Base-by-base conservation (phyloP, 768 basidiomycete species). In the Kwoniella mangroviensis region DNA sequence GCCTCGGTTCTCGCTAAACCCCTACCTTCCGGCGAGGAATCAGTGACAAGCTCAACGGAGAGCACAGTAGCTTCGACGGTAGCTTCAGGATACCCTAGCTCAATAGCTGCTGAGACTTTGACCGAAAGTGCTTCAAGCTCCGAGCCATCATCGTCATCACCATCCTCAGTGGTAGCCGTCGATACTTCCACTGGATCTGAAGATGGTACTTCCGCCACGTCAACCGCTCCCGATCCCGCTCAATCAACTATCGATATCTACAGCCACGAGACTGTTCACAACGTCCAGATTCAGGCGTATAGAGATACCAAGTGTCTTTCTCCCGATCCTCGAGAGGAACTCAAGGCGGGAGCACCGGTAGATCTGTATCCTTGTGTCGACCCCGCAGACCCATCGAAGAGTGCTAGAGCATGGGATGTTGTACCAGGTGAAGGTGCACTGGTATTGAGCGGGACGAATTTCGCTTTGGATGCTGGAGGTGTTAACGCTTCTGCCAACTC, bases 321-420 rank as follows among this genome's bases (percentile, higher is more conserved):
- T 13, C 62, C 62, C 12, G 40, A 53, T 43, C 62, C 62, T 2
- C 12, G 40, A 17, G 26, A 11, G 19, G 19, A 22, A 15, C 62
- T 63, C 51, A 24, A 40, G 21, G 40, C 45, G 12, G 51, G 62
- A 7, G 24, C 21, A 26, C 62, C 45, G 19, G 52, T 63, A 24
- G 62, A 53, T 24, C n/a, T 63, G 17, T 63, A 63, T 28, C 51
- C 49, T 15, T 63, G 62, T 53, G 56, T 57, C 24, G 19, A 57
- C 26, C 3, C 26, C 28, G 19, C 4, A 11, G 26, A 57, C 15
- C 5, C 56, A n/a, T 28, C 24, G 9, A 34, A 53, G 28, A 53
- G 34, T 41, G 62, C 61, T 12, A 22, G 22, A 21, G 52, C 24
- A 21, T 63, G 62, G 62, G 51, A 63, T 22, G 26, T 63, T 24